Conservation (phyloP, 2,329 filamentous ascomycete species). For the Colletotrichum liaoningense region DNA sequence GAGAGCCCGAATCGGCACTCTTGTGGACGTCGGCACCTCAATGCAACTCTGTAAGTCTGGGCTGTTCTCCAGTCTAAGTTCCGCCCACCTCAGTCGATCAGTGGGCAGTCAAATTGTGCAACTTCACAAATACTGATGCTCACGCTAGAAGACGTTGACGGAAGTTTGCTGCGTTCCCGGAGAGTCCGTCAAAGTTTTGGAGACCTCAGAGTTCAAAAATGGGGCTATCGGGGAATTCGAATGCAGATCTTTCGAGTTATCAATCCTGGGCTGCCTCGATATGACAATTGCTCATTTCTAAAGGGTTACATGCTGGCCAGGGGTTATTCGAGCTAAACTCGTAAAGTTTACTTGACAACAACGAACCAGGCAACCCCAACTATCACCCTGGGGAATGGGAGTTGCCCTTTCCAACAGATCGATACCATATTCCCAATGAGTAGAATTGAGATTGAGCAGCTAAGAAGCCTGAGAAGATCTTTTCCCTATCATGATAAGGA, state of each 20-base stretch:
- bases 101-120: background rate
- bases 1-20: no score
- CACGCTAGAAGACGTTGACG: background rate
- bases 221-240: slow-evolving; percentile 17
- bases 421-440: background rate
- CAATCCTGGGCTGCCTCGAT: background rate
- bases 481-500: background rate
- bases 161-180: background rate
- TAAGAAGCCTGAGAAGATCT: background rate
- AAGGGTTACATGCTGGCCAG: background rate
- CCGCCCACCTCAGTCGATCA: background rate
- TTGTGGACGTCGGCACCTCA: background rate
- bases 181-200: slow-evolving; percentile 2
- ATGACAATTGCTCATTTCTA: background rate
- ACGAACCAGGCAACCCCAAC: background rate
- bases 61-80: background rate
- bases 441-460: no score
- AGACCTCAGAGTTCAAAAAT: background rate
- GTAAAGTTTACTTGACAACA: background rate
- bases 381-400: no score
- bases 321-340: background rate
- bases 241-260: slow-evolving; percentile 12
- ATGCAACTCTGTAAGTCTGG: background rate
- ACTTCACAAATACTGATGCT: background rate
- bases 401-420: background rate